Conservation (phyloP, 2,329 filamentous ascomycete species). For the Fusarium sp. region DNA sequence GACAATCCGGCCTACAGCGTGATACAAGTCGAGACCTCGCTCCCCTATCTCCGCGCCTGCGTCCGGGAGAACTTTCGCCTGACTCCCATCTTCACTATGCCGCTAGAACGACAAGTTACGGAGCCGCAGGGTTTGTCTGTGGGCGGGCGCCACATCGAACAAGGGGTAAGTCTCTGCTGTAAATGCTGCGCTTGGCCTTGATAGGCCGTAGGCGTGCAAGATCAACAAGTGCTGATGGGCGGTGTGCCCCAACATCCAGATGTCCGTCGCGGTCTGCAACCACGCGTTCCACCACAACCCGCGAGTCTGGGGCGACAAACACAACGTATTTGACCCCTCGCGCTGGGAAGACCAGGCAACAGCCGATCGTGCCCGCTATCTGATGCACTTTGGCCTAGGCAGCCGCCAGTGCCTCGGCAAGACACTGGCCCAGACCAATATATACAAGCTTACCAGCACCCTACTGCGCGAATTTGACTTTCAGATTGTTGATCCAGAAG, state of each 20-base stretch:
- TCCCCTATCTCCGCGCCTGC: conserved; percentile 23
- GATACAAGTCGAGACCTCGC: conserved; percentile 6
- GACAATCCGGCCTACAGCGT: not conserved
- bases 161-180: conserved; percentile 13
- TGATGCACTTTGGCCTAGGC: conserved; percentile 33
- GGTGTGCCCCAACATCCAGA: not conserved
- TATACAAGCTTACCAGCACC: conserved; percentile 23
- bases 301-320: conserved; percentile 18
- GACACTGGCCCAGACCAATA: conserved; percentile 24
- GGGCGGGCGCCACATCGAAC: conserved; percentile 13
- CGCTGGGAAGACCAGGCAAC: conserved; percentile 16
- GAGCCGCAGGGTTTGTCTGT: conserved; percentile 14
- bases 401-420: conserved; percentile 28
- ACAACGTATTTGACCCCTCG: conserved; percentile 17
- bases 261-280: conserved; percentile 24
- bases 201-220: not conserved
- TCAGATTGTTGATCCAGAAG: conserved; percentile 10
- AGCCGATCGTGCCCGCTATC: not conserved
- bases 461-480: conserved; percentile 19
- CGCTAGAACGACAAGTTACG: conserved; percentile 13
- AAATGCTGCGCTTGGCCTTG: not conserved
- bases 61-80: conserved; percentile 27
- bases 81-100: conserved; percentile 27
- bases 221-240: not conserved
- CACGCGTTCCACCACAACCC: conserved; percentile 29